Conservation (phyloP, 2,329 filamentous ascomycete species). For the Alternaria ethzedia region DNA sequence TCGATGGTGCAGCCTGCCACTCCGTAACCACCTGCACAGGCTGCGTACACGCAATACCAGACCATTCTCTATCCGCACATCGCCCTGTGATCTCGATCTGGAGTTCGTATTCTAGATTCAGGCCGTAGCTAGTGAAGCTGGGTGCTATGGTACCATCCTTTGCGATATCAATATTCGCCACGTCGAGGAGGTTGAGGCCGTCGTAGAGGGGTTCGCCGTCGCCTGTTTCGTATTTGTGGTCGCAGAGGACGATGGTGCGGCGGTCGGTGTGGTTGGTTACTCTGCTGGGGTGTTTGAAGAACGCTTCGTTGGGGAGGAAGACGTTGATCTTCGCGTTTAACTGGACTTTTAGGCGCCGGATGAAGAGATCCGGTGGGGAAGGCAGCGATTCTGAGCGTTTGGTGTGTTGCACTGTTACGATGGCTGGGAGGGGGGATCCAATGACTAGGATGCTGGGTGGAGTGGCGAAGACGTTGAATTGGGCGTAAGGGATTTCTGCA, state of each 20-base stretch:
- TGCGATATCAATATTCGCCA: conserved; percentile 11
- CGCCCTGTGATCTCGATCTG: conserved; percentile 35
- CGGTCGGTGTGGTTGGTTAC: conserved; percentile 11
- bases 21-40: conserved; percentile 26
- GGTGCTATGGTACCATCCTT: conserved; percentile 20
- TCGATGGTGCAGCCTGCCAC: conserved; percentile 1
- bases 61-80: conserved; percentile 35
- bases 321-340: conserved; percentile 19
- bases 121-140: conserved; percentile 37
- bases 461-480: conserved; percentile 30
- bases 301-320: conserved; percentile 19
- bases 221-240: conserved; percentile 23
- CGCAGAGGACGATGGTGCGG: conserved; percentile 19
- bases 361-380: conserved; percentile 27
- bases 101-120: conserved; percentile 29
- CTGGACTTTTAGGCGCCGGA: conserved; percentile 33
- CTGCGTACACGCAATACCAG: conserved; percentile 18
- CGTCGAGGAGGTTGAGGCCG: conserved; percentile 18
- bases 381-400: conserved; percentile 33
- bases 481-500: conserved; percentile 28
- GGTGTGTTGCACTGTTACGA: conserved; percentile 28
- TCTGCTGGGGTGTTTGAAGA: conserved; percentile 3
- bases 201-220: conserved; percentile 23
- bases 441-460: conserved; percentile 28
- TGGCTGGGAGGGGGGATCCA: conserved; percentile 21